Base-by-base conservation (phyloP, 2,329 filamentous ascomycete species). In the Dichotomopilus funicola region DNA sequence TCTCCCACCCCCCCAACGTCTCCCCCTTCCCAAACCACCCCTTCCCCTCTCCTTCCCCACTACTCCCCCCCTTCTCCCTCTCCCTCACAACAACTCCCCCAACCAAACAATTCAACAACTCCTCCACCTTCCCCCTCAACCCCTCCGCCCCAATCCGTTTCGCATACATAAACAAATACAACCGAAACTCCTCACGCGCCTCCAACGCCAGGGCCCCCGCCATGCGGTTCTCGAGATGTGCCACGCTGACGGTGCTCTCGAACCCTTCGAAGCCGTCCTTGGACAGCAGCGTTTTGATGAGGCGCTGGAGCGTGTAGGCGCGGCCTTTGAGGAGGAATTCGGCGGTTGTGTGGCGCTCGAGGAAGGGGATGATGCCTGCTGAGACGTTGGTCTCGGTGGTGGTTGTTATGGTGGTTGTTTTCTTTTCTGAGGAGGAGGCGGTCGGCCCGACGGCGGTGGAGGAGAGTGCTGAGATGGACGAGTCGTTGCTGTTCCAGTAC, bases 401-500 rank as follows among this genome's bases (percentile, higher is more conserved):
- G 5, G 51, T 7, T 4, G 45, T 2, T 5, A 44, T 3, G 0
- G 51, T 13, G 3, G 41, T 8, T 2, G 13, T 73, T 19, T 77
- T 75, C 57, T 75, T 76, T n/a, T n/a, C n/a, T n/a, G n/a, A n/a
- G n/a, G 36, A 6, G 13, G 43, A 70, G 7, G 75, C 72, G 42
- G 77, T 76, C 2, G 83, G 76, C 0, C 86, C 83, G 6, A 86
- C 79, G 8, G 84, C 83, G 1, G 84, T 86, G 2, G 88, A 84
- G 61, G 90, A 85, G 40, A 96, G 72, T 50, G 91, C 88, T 48
- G 88, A 86, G 52, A 96, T 84, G 0, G 91, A 91, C 1, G 90
- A 91, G 66, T 96, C 94, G 52, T 91, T 95, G 0, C 91, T 95
- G 71, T 99, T 97, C 95, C 94, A 99, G 70, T 99, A 99, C 68